Conservation (phyloP, 768 basidiomycete genomes). For the Pulveroboletus sp. region DNA sequence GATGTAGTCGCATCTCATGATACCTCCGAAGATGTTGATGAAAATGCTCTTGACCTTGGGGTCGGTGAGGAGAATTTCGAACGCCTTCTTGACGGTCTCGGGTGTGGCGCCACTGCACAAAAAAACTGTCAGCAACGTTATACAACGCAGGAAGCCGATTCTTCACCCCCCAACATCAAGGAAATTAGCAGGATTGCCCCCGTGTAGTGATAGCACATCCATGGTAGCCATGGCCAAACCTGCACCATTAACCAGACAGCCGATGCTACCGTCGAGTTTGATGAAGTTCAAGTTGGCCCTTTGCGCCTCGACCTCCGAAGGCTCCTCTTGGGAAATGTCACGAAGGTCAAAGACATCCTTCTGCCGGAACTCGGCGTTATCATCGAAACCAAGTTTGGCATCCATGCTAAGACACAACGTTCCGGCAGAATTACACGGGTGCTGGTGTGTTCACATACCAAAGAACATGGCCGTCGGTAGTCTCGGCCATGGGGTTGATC, state of each 20-base stretch:
- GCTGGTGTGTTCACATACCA: conserved; percentile 55
- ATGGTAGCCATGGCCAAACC: conserved; percentile 99
- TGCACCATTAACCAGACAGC: conserved; percentile 97
- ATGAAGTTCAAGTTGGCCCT: conserved; percentile 97
- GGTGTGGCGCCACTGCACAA: conserved; percentile 86
- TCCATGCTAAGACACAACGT: conserved; percentile 71
- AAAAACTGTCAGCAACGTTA: not conserved
- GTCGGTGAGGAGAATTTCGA: conserved; percentile 88
- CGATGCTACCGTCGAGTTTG: conserved; percentile 96
- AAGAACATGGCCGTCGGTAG: conserved; percentile 85
- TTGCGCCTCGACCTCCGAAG: conserved; percentile 96
- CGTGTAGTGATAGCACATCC: conserved; percentile 96
- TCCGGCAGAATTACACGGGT: not conserved
- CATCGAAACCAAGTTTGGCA: conserved; percentile 99
- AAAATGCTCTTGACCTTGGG: conserved; percentile 97
- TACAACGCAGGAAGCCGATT: conserved; percentile 11
- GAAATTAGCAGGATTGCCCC: conserved; percentile 97
- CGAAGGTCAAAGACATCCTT: conserved; percentile 82
- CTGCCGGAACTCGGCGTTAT: conserved; percentile 98
- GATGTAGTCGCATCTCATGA: conserved; percentile 99
- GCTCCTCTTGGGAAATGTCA: conserved; percentile 92
- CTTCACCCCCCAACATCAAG: conserved; percentile 91
- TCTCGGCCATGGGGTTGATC: conserved; percentile 96
- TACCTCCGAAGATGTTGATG: conserved; percentile 97
- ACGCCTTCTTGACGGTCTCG: conserved; percentile 99